Percentiles rank a stretch among this genome's conserved stretches.
Evolutionary conservation across 1,284 basidiomycete genomes (phyloP).

Genomic region (Ceratorhiza oryzae-sativae): DNA sequence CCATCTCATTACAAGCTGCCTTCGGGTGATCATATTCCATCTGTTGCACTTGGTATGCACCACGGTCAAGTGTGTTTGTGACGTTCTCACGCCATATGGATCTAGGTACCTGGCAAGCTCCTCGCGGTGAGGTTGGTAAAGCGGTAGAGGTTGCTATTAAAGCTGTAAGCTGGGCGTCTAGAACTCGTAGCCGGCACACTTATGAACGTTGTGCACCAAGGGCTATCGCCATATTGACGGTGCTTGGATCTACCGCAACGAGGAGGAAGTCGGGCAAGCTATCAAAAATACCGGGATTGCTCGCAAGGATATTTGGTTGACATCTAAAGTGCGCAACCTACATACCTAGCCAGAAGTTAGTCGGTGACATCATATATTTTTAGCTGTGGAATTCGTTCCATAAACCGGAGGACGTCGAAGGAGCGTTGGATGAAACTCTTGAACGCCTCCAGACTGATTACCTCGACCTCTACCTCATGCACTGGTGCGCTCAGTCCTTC

Average conservation of each 20-base stretch:
- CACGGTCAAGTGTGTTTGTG: not conserved
- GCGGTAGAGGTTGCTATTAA: slow-evolving; percentile 36
- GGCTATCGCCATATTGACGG: slow-evolving; percentile 55
- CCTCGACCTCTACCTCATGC: slow-evolving; percentile 61
- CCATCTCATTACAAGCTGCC: slow-evolving; percentile 31
- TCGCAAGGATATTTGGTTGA: slow-evolving; percentile 58
- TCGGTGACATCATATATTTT: not conserved
- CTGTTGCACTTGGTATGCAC: slow-evolving; percentile 37
- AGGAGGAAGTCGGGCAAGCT: slow-evolving; percentile 55
- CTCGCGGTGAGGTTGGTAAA: slow-evolving; percentile 35
- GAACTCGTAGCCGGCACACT: not conserved
- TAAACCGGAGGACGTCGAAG: slow-evolving; percentile 53
- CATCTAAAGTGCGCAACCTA: slow-evolving; percentile 46
- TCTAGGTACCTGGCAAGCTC: slow-evolving; percentile 38
- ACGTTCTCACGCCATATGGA: not conserved
- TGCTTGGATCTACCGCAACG: slow-evolving; percentile 49
- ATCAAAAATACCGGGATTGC: slow-evolving; percentile 54
- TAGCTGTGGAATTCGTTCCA: slow-evolving; percentile 52
- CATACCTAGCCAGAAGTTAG: not conserved
- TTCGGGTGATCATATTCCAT: slow-evolving; percentile 37
- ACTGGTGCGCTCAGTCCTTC: slow-evolving; percentile 48
- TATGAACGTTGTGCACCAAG: not conserved
- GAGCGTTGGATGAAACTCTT: slow-evolving; percentile 55
- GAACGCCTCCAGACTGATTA: slow-evolving; percentile 56
- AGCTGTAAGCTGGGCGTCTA: not conserved